Evolutionary conservation across 805 yeast species (phyloP).

Genomic region (Saccharomycopsis guyanensis): DNA sequence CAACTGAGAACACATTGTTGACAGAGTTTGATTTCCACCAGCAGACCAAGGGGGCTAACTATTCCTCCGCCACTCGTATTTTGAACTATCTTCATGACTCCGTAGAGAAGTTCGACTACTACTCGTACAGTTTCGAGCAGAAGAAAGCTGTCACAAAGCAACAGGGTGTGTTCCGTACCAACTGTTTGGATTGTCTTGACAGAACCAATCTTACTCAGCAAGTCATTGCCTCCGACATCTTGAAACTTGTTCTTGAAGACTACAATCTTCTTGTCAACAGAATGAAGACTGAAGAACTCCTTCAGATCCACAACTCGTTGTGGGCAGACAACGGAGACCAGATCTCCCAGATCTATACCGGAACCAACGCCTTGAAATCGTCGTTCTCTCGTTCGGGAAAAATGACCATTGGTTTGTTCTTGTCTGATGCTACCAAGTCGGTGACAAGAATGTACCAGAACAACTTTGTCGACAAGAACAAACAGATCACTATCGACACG

Average conservation of each 20-base stretch:
- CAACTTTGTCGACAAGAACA: conserved; percentile 86
- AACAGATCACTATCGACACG: conserved; percentile 84
- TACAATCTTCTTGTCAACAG: conserved; percentile 27
- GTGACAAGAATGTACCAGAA: conserved; percentile 93
- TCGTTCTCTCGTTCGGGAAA: conserved; percentile 93
- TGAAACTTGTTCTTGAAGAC: conserved; percentile 46
- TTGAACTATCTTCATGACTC: conserved; percentile 57
- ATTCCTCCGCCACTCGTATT: conserved; percentile 71
- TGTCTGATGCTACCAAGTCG: conserved; percentile 95
- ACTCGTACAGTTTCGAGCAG: conserved; percentile 53
- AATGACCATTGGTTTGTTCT: conserved; percentile 93
- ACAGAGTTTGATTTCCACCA: conserved; percentile 92
- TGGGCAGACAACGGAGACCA: conserved; percentile 99
- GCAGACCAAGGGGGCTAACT: conserved; percentile 87
- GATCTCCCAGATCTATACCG: conserved; percentile 90
- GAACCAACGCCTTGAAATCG: conserved; percentile 94
- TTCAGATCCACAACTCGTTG: conserved; percentile 69
- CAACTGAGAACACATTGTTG: conserved; percentile 39
- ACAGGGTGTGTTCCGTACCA: conserved; percentile 84
- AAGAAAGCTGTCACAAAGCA: conserved; percentile 63
- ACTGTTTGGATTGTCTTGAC: conserved; percentile 92
- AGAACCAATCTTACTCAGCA: conserved; percentile 88
- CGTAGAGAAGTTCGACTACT: conserved; percentile 75
- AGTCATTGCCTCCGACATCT: conserved; percentile 65
- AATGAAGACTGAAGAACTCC: conserved; percentile 35